Base-by-base conservation (phyloP, 805 yeast genomes). In the Candida xiaguanensis region DNA sequence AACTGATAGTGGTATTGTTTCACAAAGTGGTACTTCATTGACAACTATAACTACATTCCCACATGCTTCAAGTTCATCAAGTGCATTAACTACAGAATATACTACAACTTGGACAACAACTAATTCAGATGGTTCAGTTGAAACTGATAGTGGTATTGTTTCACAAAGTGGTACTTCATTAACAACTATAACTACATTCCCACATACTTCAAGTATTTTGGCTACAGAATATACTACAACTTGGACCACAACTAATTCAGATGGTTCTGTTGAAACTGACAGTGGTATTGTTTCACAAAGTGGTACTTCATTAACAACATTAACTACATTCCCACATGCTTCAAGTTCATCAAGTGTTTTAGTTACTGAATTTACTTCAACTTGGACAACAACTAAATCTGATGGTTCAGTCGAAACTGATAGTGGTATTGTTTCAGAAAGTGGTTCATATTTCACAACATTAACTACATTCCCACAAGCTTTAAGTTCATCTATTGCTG, bases 71-170 rank as follows among this genome's bases (percentile, higher is more conserved):
- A n/a, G 22, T 11, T 5, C 2, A 5, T 17, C 7, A 17, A 31
- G 12, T n/a, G 15, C 3, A 5, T 5, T 13, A 26, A 26, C 29
- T 26, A 26, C 19, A 14, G n/a, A 3, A 34, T n/a, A n/a, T n/a
- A n/a, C n/a, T n/a, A n/a, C n/a, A n/a, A n/a, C n/a, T n/a, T n/a
- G n/a, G n/a, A n/a, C 31, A 4, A 40, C 49, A 3, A 48, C 52
- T 18, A 34, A 43, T 25, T 35, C 44, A 20, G 16, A 22, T 15
- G 35, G 26, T n/a, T 3, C 25, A 6, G 16, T 4, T 27, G 43
- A 26, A 14, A 53, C 56, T n/a, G 48, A 48, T 13, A 42, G 53
- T 8, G 55, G 52, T 29, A 49, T 39, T 14, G 51, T 46, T 28
- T 35, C 39, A 8, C 14, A 17, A 28, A 15, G 23, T 25, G 40